These are phyloP conservation scores for Adenanthera pavonina DNA, from an alignment of 306 rosid species.

Conservation along the genomic window DNA sequence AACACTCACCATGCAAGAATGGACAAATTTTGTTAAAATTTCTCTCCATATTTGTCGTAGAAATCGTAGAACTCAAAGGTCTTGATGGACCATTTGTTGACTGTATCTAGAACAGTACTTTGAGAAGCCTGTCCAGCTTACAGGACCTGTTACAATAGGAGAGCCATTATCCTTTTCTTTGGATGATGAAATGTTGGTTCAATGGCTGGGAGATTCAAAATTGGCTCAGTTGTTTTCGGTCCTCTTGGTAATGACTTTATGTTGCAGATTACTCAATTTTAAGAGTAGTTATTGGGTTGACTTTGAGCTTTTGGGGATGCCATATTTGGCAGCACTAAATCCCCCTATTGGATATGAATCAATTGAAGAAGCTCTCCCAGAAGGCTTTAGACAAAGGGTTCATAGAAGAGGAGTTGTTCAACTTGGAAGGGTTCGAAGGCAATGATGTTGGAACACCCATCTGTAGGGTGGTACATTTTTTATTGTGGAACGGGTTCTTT, in stretches of 20 bases:
- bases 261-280: constrained; percentile 31
- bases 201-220: constrained; percentile 33
- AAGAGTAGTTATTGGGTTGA: constrained; percentile 21
- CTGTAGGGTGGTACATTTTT: constrained; percentile 48
- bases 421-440: constrained; percentile 48
- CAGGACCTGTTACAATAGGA: constrained; percentile 28
- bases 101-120: constrained; percentile 27
- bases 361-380: background rate
- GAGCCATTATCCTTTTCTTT: background rate
- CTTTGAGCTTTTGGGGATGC: background rate
- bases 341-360: background rate
- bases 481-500: constrained; percentile 50
- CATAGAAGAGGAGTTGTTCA: constrained; percentile 42
- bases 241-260: constrained; percentile 50
- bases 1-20: no score
- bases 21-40: no score
- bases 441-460: constrained; percentile 44
- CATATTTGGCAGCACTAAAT: background rate
- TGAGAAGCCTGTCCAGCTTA: constrained; percentile 31
- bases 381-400: constrained; percentile 19
- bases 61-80: no score
- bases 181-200: background rate
- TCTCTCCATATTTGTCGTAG: no score
- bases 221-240: constrained; percentile 40
- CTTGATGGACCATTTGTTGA: constrained; percentile 51